phyloP scores from a whole-genome alignment of 2,329 filamentous ascomycete genomes.

The Ophiobolus disseminans region DNA sequence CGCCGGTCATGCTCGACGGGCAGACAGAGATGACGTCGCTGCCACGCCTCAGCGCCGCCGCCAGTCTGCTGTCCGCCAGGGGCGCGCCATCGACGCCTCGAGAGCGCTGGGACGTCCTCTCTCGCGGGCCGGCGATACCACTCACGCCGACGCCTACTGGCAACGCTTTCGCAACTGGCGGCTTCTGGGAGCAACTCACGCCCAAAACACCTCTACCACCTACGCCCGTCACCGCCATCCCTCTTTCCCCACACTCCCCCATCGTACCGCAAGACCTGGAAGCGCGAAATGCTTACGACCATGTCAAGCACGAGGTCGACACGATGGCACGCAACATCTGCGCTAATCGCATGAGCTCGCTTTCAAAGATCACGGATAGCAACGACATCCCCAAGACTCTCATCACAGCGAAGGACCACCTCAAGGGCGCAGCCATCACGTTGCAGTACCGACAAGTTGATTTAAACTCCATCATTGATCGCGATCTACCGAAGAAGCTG shows the following conservation, averaged over 20 bases:
- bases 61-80: background rate
- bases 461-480: background rate
- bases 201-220: constrained; percentile 6
- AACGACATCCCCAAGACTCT: constrained; percentile 15
- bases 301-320: constrained; percentile 1
- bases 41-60: constrained; percentile 1
- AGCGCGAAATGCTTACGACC: constrained; percentile 10
- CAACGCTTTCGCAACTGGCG: constrained; percentile 27
- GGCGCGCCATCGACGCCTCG: constrained; percentile 11
- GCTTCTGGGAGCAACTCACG: constrained; percentile 22
- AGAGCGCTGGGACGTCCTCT: constrained; percentile 23
- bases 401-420: constrained; percentile 6
- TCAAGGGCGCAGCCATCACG: constrained; percentile 5
- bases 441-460: background rate
- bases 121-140: constrained; percentile 17
- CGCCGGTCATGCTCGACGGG: background rate
- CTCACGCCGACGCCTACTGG: constrained; percentile 16
- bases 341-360: constrained; percentile 7
- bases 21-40: background rate
- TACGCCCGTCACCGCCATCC: constrained; percentile 1
- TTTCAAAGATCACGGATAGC: constrained; percentile 2
- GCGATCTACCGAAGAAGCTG: background rate
- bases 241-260: constrained; percentile 5
- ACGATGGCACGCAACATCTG: constrained; percentile 13
- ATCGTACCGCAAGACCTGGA: constrained; percentile 1